These are phyloP conservation scores for Panaeolus papilionaceus DNA, from an alignment of 768 basidiomycete species.

Conservation along the genomic window DNA sequence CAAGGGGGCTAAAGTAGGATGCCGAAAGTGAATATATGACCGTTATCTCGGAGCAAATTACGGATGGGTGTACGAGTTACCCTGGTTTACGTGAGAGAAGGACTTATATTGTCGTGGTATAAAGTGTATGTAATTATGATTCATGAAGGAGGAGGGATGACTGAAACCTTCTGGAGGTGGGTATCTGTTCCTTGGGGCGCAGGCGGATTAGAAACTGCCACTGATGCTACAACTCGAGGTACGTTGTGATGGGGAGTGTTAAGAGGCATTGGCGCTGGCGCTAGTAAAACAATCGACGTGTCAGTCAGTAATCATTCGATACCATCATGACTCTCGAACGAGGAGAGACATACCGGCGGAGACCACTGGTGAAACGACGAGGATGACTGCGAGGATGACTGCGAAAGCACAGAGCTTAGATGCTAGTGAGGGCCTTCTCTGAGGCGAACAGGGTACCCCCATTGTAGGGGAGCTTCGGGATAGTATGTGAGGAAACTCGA, in stretches of 20 bases:
- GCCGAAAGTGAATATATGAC: not conserved
- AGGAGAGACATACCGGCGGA: not conserved
- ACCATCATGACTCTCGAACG: not conserved
- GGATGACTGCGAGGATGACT: slow-evolving; percentile 11
- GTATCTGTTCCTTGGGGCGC: not conserved
- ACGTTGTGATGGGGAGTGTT: not conserved
- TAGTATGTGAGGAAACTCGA: not conserved
- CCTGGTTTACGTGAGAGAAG: not conserved
- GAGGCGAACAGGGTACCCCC: not conserved
- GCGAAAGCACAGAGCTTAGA: not conserved
- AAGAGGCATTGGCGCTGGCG: not conserved
- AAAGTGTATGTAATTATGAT: too few relatives aligned
- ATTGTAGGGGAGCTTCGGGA: not conserved
- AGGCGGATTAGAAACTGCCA: not conserved
- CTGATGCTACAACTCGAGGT: not conserved
- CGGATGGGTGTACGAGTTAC: not conserved
- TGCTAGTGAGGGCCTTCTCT: not conserved
- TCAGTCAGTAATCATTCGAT: not conserved
- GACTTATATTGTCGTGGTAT: too few relatives aligned
- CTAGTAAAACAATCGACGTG: not conserved
- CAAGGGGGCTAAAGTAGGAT: not conserved
- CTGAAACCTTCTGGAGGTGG: not conserved
- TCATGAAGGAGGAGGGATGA: not conserved
- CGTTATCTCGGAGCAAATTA: not conserved
- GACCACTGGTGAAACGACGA: not conserved